Percentiles rank a stretch among this genome's conserved stretches.
phyloP scores from a whole-genome alignment of 345 rosid genomes.

The Bruguiera sexangula region DNA sequence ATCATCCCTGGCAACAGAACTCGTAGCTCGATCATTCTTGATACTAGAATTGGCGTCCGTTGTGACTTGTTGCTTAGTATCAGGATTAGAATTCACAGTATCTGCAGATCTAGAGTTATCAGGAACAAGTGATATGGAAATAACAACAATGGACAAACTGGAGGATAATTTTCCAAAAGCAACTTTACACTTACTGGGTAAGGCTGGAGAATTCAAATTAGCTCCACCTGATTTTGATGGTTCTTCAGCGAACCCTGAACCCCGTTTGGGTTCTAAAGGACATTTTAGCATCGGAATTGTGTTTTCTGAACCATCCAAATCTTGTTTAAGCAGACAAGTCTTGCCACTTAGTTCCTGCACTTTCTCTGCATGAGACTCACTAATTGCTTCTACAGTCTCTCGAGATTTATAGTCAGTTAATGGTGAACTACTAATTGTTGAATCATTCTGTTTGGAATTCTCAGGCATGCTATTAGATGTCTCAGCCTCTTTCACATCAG shows the following conservation, averaged over 20 bases:
- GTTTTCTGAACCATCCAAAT: constrained; percentile 36
- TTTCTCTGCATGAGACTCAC: constrained; percentile 35
- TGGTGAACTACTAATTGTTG: constrained; percentile 31
- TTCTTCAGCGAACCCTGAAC: constrained; percentile 36
- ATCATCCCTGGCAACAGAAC: constrained; percentile 39
- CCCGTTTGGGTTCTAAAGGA: constrained; percentile 37
- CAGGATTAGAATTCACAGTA: constrained; percentile 36
- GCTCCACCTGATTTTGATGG: constrained; percentile 35
- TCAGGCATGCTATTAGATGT: constrained; percentile 28
- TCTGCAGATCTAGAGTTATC: constrained; percentile 45
- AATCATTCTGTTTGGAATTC: constrained; percentile 33
- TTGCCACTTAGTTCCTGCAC: constrained; percentile 27
- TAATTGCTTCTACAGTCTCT: constrained; percentile 41
- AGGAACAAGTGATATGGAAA: constrained; percentile 36
- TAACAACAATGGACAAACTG: constrained; percentile 28
- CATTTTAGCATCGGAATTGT: constrained; percentile 29
- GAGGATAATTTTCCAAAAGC: constrained; percentile 50
- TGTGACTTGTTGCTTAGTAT: constrained; percentile 34
- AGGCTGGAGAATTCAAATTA: constrained; percentile 30
- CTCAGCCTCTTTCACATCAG: constrained; percentile 34
- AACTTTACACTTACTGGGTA: constrained; percentile 37
- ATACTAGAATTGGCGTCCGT: constrained; percentile 33
- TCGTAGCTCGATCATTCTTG: constrained; percentile 46
- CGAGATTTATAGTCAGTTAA: constrained; percentile 35
- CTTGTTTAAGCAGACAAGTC: constrained; percentile 29